Percentiles rank a stretch among this genome's conserved stretches.
Conservation (phyloP, 495 filamentous ascomycete species). For the Xylaria flabelliformis region DNA sequence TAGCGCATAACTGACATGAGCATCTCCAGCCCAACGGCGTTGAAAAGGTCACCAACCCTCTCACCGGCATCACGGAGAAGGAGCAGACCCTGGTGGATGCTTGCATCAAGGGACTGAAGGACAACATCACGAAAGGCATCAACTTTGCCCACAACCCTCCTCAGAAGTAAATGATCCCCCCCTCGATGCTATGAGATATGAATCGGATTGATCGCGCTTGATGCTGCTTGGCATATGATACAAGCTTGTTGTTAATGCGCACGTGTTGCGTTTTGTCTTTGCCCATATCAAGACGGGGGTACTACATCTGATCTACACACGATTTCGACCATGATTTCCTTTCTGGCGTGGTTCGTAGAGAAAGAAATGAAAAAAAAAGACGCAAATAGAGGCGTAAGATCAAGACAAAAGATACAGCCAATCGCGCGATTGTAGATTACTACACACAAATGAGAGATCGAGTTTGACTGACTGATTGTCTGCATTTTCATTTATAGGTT, state of each 20-base stretch:
- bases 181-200: slow-evolving; percentile 34
- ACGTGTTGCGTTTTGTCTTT: slow-evolving; percentile 18
- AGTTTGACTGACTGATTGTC: slow-evolving; percentile 25
- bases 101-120: slow-evolving; percentile 75
- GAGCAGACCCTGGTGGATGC: slow-evolving; percentile 87
- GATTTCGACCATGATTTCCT: slow-evolving; percentile 17
- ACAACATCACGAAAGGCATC: slow-evolving; percentile 92
- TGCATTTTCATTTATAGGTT: slow-evolving; percentile 24
- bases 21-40: slow-evolving; percentile 73
- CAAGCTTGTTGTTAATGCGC: slow-evolving; percentile 15
- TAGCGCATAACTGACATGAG: slow-evolving; percentile 39
- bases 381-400: slow-evolving; percentile 31
- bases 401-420: slow-evolving; percentile 17
- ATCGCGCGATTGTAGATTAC: slow-evolving; percentile 27
- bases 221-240: slow-evolving; percentile 10
- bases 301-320: slow-evolving; percentile 14
- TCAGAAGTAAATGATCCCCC: slow-evolving; percentile 56
- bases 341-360: slow-evolving; percentile 43
- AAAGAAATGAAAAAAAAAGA: slow-evolving; percentile 36
- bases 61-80: slow-evolving; percentile 72
- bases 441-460: slow-evolving; percentile 24
- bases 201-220: slow-evolving; percentile 25
- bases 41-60: slow-evolving; percentile 80
- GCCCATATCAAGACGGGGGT: slow-evolving; percentile 11
- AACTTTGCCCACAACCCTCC: slow-evolving; percentile 85